Conservation (phyloP, 1,139 yeast genomes). For the Petasospora fabianii region DNA sequence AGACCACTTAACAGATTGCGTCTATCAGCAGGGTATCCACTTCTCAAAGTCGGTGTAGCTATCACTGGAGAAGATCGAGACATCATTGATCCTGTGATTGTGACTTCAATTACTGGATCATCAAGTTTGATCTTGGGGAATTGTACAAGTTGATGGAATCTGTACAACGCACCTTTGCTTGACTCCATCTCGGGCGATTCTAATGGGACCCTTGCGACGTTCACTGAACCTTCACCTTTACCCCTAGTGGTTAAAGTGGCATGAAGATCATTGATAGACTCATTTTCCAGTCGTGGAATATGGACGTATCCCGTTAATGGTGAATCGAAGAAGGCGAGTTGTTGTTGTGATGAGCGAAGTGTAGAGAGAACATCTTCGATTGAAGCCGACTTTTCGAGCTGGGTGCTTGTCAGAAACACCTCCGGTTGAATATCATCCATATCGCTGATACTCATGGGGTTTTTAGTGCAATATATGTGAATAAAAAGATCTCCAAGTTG, state of each 20-base stretch:
- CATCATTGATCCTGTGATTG: conserved; percentile 6
- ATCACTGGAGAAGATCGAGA: too few species aligned
- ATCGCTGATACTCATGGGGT: too few species aligned
- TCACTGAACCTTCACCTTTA: background rate
- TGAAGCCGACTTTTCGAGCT: background rate
- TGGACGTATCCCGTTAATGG: conserved; percentile 4
- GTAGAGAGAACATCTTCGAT: background rate
- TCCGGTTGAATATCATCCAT: background rate
- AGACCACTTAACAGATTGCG: conserved; percentile 25
- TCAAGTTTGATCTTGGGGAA: conserved; percentile 24
- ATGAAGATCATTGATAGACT: background rate
- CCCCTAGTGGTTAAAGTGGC: background rate
- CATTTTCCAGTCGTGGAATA: background rate
- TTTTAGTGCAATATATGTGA: too few species aligned
- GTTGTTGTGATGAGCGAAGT: conserved; percentile 2
- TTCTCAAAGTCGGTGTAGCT: background rate
- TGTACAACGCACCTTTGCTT: conserved; percentile 7
- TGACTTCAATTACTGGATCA: conserved; percentile 18
- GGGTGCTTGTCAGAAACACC: background rate
- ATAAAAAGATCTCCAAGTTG: too few species aligned
- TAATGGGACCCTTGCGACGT: background rate
- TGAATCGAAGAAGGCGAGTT: conserved; percentile 13
- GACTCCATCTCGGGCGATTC: background rate
- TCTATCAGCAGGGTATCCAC: conserved; percentile 20
- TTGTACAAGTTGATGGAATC: conserved; percentile 14